A percentile compares a stretch with the other conserved stretches of the same genome.
Evolutionary conservation across 2,329 filamentous ascomycete genomes (phyloP).

Genomic region (Alternaria viburni): DNA sequence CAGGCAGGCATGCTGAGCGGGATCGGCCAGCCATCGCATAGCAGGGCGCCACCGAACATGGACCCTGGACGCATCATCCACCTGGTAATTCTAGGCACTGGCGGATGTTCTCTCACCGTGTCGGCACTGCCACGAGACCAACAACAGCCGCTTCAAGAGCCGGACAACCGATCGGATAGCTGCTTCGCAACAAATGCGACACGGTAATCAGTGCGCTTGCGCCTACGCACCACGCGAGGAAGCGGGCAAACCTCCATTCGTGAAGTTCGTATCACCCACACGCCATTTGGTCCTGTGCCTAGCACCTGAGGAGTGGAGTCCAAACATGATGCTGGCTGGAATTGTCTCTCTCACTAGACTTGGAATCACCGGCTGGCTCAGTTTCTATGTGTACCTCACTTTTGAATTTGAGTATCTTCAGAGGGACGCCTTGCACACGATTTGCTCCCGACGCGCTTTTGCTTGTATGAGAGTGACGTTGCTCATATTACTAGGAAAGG

Average conservation of each 20-base stretch:
- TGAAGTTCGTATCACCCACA: conserved; percentile 33
- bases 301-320: conserved; percentile 15
- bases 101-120: conserved; percentile 4
- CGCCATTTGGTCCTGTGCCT: conserved; percentile 29
- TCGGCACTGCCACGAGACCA: conserved; percentile 14
- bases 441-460: conserved; percentile 20
- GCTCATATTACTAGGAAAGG: conserved; percentile 12
- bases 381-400: conserved; percentile 13
- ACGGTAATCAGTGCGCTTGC: conserved; percentile 34
- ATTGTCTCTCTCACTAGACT: conserved; percentile 14
- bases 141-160: conserved; percentile 33
- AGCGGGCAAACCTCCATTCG: conserved; percentile 34
- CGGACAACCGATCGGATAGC: conserved; percentile 28
- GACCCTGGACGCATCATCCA: conserved; percentile 5
- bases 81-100: conserved; percentile 1
- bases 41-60: conserved; percentile 20
- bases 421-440: conserved; percentile 1
- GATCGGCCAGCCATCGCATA: not conserved
- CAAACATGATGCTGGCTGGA: conserved; percentile 25
- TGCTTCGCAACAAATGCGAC: conserved; percentile 33
- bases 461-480: conserved; percentile 23
- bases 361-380: conserved; percentile 19
- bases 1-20: conserved; percentile 17
- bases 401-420: not conserved
- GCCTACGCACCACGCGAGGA: conserved; percentile 43